phyloP scores from a whole-genome alignment of 495 filamentous ascomycete species.

The Gamarada debralockiae region DNA sequence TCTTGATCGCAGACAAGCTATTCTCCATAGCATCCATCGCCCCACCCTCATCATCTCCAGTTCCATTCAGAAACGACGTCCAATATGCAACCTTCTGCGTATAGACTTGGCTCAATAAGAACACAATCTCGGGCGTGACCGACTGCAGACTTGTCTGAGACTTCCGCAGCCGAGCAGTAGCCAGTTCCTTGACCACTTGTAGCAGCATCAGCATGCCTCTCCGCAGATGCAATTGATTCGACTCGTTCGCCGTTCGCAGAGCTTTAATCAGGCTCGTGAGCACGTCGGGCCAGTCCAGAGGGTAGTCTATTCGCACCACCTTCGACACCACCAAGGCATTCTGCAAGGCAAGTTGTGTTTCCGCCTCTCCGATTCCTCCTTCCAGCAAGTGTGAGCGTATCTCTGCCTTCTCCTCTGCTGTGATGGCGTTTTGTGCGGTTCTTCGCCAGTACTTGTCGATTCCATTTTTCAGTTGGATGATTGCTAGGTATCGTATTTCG shows the following conservation, averaged over 20 bases:
- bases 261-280: conserved; percentile 55
- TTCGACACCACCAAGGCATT: conserved; percentile 86
- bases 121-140: conserved; percentile 74
- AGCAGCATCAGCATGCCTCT: conserved; percentile 74
- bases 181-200: conserved; percentile 84
- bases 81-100: conserved; percentile 67
- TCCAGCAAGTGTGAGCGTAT: conserved; percentile 72
- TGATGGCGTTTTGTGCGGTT: conserved; percentile 64
- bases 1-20: conserved; percentile 73
- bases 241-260: conserved; percentile 45
- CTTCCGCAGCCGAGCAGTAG: conserved; percentile 67
- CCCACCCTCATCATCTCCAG: conserved; percentile 51
- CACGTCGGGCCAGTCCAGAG: conserved; percentile 70
- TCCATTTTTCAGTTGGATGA: conserved; percentile 93
- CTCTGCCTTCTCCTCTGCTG: conserved; percentile 64
- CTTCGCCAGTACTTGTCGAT: conserved; percentile 93
- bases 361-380: conserved; percentile 68
- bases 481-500: conserved; percentile 79
- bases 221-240: conserved; percentile 52
- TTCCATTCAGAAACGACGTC: conserved; percentile 53
- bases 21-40: conserved; percentile 63
- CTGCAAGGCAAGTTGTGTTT: conserved; percentile 70
- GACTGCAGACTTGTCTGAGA: conserved; percentile 69
- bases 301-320: conserved; percentile 84
- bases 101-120: conserved; percentile 74